A percentile compares a stretch with the other conserved stretches of the same genome.
These are phyloP conservation scores for Psilocybe mexicana DNA, from an alignment of 1,284 basidiomycete species.

Conservation along the genomic window DNA sequence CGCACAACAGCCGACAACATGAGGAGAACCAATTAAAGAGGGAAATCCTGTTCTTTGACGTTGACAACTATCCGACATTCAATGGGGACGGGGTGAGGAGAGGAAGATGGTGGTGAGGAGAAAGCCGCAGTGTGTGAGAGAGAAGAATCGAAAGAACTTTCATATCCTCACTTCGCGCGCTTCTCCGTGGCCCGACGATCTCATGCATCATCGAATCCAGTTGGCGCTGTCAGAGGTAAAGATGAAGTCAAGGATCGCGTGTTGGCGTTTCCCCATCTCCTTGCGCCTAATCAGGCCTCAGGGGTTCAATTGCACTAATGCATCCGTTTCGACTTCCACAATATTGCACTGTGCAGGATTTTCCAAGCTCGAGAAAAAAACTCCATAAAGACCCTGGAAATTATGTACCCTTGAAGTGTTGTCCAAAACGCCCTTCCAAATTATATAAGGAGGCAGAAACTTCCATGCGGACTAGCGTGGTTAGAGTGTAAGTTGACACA, in stretches of 20 bases:
- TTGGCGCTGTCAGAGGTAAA: constrained; percentile 21
- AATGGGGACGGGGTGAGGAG: background rate
- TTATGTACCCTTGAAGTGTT: too few species aligned
- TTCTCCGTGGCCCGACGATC: constrained; percentile 28
- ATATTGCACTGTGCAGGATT: background rate
- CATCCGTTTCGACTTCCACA: background rate
- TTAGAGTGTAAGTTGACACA: background rate
- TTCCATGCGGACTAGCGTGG: background rate
- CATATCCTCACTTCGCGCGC: constrained; percentile 16
- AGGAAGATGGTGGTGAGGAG: constrained; percentile 10
- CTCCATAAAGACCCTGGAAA: too few species aligned
- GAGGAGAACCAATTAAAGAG: constrained; percentile 10
- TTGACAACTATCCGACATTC: background rate
- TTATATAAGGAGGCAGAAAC: background rate
- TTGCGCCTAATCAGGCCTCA: constrained; percentile 22
- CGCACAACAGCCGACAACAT: constrained; percentile 22
- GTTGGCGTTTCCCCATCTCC: background rate
- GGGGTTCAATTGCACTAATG: constrained; percentile 7
- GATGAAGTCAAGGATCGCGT: constrained; percentile 12
- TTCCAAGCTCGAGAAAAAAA: background rate
- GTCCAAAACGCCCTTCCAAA: background rate
- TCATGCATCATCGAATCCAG: constrained; percentile 19
- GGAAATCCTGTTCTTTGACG: constrained; percentile 6
- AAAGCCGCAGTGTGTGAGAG: constrained; percentile 7
- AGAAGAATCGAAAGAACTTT: constrained; percentile 16